Base-by-base conservation (phyloP, 116 monocot species). In the Phalaenopsis hybrid region DNA sequence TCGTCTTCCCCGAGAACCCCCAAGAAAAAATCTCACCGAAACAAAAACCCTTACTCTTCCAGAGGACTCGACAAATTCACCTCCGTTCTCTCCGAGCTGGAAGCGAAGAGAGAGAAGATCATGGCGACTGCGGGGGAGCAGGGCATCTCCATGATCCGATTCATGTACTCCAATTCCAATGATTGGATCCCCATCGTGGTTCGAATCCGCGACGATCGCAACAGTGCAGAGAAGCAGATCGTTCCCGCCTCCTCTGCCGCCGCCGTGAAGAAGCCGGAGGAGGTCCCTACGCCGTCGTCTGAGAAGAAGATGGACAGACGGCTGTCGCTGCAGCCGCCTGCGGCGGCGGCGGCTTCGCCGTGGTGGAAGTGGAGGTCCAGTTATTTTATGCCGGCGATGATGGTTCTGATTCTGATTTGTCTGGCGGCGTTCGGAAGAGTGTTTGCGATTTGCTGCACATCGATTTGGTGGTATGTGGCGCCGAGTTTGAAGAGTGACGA, bases 31-130 rank as follows among this genome's bases (percentile, higher is more conserved):
- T 21, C 73, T 4, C 6, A 63, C 31, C 25, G 59, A 6, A 75
- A 46, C 75, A 75, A 88, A 63, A 89, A 86, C 68, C 89, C 87
- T 1, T 89, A 87, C 59, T 70, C 89, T 8, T 50, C 82, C 11
- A 80, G 89, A 58, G 89, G 89, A 46, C 83, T 89, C 17, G 89
- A 89, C 75, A 89, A 89, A 84, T 89, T 85, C 85, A 87, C 89
- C 45, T 81, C 82, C 5, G 85, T 89, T 20, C 58, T 89, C 4
- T 51, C 84, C 6, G 89, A 89, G 74, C 87, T 89, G 33, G 85
- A 87, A 72, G 78, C 83, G 10, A 77, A 79, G 67, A 82, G 76
- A 59, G 83, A 82, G 82, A 81, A 81, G 55, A 87, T 89, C 78
- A 85, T 89, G 52, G 80, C 82, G 11, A 77, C 7, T 15, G 61